Conservation (phyloP, 2,329 filamentous ascomycete genomes). For the Penicillium brasilianum region DNA sequence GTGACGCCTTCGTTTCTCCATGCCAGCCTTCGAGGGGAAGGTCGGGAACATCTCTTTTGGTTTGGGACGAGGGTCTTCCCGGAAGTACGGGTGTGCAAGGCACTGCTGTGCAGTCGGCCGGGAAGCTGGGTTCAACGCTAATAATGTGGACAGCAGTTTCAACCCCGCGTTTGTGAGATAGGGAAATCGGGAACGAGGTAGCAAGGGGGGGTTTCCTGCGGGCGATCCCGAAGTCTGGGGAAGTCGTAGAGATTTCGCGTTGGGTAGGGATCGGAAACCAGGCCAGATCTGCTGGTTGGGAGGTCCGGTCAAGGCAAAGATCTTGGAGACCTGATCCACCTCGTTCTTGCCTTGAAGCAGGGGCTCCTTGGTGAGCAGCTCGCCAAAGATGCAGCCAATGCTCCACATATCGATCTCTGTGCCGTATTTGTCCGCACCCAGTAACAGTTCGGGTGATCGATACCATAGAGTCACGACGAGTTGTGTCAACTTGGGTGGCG, state of each 20-base stretch:
- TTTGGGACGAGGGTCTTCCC: conserved; percentile 87
- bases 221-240: conserved; percentile 53
- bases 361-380: conserved; percentile 82
- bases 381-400: conserved; percentile 92
- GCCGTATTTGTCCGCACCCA: conserved; percentile 78
- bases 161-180: conserved; percentile 77
- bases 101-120: conserved; percentile 76
- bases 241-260: conserved; percentile 78
- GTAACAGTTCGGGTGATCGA: conserved; percentile 84
- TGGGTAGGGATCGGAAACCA: conserved; percentile 81
- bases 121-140: conserved; percentile 74
- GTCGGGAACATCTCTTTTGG: conserved; percentile 92
- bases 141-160: conserved; percentile 68
- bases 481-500: conserved; percentile 78
- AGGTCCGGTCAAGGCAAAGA: conserved; percentile 87
- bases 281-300: conserved; percentile 86
- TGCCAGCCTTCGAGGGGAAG: conserved; percentile 91
- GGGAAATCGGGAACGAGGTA: conserved; percentile 79
- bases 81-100: conserved; percentile 82
- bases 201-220: conserved; percentile 46
- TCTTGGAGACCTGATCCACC: conserved; percentile 83
- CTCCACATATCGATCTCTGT: conserved; percentile 91
- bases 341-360: conserved; percentile 89
- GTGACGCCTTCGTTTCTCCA: conserved; percentile 76
- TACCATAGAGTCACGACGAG: conserved; percentile 98